These are phyloP conservation scores for Apiospora hydei DNA, from an alignment of 2,329 filamentous ascomycete species.

Conservation along the genomic window DNA sequence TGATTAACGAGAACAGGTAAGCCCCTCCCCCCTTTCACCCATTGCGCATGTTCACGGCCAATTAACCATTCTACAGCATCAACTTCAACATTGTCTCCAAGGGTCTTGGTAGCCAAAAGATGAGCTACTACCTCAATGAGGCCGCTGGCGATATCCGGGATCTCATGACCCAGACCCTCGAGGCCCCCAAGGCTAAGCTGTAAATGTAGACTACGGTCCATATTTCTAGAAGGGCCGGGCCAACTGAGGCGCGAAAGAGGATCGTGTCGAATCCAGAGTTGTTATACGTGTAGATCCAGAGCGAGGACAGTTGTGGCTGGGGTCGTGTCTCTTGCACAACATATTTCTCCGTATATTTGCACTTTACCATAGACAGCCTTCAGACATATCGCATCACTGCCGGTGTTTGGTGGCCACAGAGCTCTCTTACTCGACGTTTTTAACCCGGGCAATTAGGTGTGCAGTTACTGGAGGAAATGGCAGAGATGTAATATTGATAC, in stretches of 20 bases:
- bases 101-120: constrained; percentile 85
- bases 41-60: neutral
- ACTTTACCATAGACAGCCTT: constrained; percentile 16
- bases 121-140: constrained; percentile 97
- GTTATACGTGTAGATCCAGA: constrained; percentile 8
- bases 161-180: constrained; percentile 80
- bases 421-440: neutral
- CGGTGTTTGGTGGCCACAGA: constrained; percentile 1
- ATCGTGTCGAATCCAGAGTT: neutral
- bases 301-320: neutral
- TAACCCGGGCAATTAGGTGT: neutral
- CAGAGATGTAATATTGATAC: constrained; percentile 21
- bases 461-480: neutral
- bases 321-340: neutral
- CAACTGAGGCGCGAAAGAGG: neutral
- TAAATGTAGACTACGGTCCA: constrained; percentile 69
- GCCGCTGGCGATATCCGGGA: constrained; percentile 90
- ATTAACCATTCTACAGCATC: constrained; percentile 62
- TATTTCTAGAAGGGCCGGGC: neutral
- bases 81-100: constrained; percentile 99
- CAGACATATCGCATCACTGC: constrained; percentile 12
- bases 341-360: constrained; percentile 13
- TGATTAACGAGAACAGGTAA: constrained; percentile 98
- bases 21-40: constrained; percentile 31
- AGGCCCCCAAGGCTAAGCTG: constrained; percentile 85